Conservation (phyloP, 305 asterid species). For the Rubia tinctorum region DNA sequence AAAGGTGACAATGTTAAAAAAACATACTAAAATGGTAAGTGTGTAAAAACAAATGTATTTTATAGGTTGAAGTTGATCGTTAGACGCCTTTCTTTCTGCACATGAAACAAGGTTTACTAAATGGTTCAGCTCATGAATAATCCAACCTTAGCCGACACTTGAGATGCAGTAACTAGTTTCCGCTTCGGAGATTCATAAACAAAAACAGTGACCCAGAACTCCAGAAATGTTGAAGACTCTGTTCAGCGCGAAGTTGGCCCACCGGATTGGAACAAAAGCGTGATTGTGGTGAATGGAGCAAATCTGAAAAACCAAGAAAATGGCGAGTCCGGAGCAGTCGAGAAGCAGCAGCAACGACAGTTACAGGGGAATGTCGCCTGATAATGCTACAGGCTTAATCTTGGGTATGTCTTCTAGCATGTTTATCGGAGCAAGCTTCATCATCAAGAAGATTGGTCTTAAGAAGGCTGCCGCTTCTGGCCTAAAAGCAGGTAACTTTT, state of each 20-base stretch:
- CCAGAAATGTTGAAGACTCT: neutral
- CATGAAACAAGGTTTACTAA: too few relatives aligned
- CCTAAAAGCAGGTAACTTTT: conserved; percentile 6
- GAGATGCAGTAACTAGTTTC: neutral
- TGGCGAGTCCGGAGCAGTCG: conserved; percentile 8
- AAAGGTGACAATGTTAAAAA: too few relatives aligned
- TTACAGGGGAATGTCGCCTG: conserved; percentile 8
- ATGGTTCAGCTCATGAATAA: neutral
- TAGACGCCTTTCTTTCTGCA: neutral
- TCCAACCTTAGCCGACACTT: conserved; percentile 6
- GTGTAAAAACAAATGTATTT: too few relatives aligned
- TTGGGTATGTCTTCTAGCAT: conserved; percentile 10
- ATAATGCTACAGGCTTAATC: conserved; percentile 7
- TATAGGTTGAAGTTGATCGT: neutral
- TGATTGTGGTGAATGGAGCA: neutral
- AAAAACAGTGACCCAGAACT: neutral
- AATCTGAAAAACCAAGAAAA: neutral
- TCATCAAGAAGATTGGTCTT: conserved; percentile 11
- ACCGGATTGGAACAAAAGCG: neutral
- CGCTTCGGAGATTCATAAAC: neutral
- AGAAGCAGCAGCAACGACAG: neutral
- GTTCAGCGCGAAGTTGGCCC: neutral
- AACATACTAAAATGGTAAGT: too few relatives aligned
- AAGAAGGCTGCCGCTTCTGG: conserved; percentile 13
- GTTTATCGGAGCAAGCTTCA: conserved; percentile 5